Evolutionary conservation across 179 eudicot species (phyloP), one percentile per base, ranked within the genome.

Genomic region (Beta lomatogona): DNA sequence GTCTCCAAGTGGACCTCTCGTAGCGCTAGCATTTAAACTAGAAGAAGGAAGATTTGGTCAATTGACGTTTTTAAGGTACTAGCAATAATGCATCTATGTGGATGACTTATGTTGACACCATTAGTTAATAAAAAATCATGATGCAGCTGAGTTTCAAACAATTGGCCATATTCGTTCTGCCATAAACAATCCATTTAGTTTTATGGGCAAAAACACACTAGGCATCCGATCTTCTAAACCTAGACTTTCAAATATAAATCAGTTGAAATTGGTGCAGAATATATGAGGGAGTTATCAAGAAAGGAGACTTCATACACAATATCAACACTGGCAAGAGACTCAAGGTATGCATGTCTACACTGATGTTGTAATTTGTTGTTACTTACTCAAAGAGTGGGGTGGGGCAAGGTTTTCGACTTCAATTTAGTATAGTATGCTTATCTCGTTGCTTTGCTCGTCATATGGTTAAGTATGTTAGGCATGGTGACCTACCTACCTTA

Each of bases 31-130:
- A 50, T 95, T 95, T 80, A 95, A 93, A 85, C 82, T 95, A 87
- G 99, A 95, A 85, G 98, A 95, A 90, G 98, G 99, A 73, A 83
- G 89, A 73, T 95, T 93, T 85, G 99, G 99, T 81, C 99, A 95
- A 84, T 81, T 95, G 77, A 95, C 98, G 59, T 95, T 89, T 89
- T 83, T 95, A 81, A 91, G 98, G 98, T 95, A 86, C 31, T 66
- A 48, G 1, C 8, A 69, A 15, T 41, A 66, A 59, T 64, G 31
- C 52, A 64, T 48, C 57, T 46, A 4, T 66, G 41, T 45, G 61
- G 57, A 46, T 52, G 52, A n/a, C 9, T 67, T 59, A 9, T 74
- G 52, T 78, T 69, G 55, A 36, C 73, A 61, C 64, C 28, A 28
- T 55, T 73, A 28, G 25, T 28, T 54, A 28, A 31, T 55, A 28